A percentile compares a stretch with the other conserved stretches of the same genome.
phyloP scores from a whole-genome alignment of 2,329 filamentous ascomycete genomes.

The Microascus cirrosus region DNA sequence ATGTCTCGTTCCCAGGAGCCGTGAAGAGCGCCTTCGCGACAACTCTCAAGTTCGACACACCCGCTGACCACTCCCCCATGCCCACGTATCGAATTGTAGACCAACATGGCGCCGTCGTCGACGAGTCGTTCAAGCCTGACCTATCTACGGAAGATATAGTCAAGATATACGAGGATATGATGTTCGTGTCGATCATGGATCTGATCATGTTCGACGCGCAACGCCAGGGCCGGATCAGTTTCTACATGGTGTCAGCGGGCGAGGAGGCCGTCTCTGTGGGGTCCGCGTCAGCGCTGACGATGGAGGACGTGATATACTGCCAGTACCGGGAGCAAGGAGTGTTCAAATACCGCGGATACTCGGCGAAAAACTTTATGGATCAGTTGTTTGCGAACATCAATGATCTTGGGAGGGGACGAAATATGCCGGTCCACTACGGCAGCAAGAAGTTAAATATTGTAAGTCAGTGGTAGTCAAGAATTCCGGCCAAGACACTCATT shows the following conservation, averaged over 20 bases:
- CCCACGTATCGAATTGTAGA: conserved; percentile 88
- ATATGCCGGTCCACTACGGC: conserved; percentile 97
- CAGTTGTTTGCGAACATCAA: conserved; percentile 83
- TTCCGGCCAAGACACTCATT: not conserved
- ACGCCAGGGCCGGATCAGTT: conserved; percentile 82
- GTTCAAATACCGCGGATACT: conserved; percentile 81
- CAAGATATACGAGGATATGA: conserved; percentile 54
- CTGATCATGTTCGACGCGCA: conserved; percentile 97
- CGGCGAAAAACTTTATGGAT: conserved; percentile 82
- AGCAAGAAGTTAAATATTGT: conserved; percentile 75
- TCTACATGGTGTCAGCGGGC: conserved; percentile 94
- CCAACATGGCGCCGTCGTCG: conserved; percentile 75
- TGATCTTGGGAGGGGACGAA: conserved; percentile 71
- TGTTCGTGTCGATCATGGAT: conserved; percentile 75
- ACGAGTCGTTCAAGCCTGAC: conserved; percentile 57
- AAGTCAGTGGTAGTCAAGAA: conserved; percentile 19
- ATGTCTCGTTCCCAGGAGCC: conserved; percentile 79
- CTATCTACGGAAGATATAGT: conserved; percentile 52
- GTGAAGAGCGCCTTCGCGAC: conserved; percentile 88
- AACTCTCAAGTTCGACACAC: conserved; percentile 64
- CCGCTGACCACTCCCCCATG: conserved; percentile 62
- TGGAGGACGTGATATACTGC: conserved; percentile 81
- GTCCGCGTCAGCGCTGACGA: conserved; percentile 70
- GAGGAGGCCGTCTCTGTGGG: conserved; percentile 93
- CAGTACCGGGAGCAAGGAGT: conserved; percentile 94